Conservation (phyloP, 2,329 filamentous ascomycete species). For the Trichoderma aggressivum region DNA sequence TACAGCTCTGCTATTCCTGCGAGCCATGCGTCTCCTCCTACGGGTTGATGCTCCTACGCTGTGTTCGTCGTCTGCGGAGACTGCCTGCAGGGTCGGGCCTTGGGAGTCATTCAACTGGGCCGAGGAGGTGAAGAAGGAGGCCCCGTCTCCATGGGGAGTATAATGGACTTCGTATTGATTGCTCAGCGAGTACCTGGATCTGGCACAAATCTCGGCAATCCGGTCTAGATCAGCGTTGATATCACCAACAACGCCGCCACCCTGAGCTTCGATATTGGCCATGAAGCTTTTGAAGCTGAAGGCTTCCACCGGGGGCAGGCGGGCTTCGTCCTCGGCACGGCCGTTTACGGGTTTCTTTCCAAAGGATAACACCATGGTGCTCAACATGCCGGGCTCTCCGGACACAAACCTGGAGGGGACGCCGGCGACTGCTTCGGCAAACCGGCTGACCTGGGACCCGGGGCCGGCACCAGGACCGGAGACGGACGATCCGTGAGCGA, state of each 20-base stretch:
- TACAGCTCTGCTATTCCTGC: conserved; percentile 53
- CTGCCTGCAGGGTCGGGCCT: conserved; percentile 56
- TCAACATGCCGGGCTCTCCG: conserved; percentile 40
- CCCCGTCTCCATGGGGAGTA: conserved; percentile 57
- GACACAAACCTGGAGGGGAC: conserved; percentile 32
- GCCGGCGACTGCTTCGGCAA: conserved; percentile 30
- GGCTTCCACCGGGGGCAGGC: conserved; percentile 59
- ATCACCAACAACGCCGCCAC: conserved; percentile 46
- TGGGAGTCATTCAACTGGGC: conserved; percentile 32
- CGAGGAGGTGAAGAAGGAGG: conserved; percentile 41
- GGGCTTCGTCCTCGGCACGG: conserved; percentile 36
- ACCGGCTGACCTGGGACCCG: conserved; percentile 28
- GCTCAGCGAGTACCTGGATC: conserved; percentile 61
- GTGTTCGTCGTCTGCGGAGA: conserved; percentile 56
- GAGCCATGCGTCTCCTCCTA: conserved; percentile 39
- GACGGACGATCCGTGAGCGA: conserved; percentile 29
- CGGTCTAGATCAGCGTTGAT: conserved; percentile 59
- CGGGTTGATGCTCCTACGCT: conserved; percentile 32
- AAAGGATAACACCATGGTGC: conserved; percentile 43
- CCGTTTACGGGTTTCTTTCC: conserved; percentile 34
- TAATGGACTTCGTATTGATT: conserved; percentile 67
- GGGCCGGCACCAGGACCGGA: conserved; percentile 21
- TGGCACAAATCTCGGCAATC: conserved; percentile 65
- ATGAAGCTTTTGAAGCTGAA: conserved; percentile 65
- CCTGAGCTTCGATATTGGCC: conserved; percentile 49